These are phyloP conservation scores for Salix purpurea DNA, from an alignment of 345 rosid genomes.

Conservation along the genomic window DNA sequence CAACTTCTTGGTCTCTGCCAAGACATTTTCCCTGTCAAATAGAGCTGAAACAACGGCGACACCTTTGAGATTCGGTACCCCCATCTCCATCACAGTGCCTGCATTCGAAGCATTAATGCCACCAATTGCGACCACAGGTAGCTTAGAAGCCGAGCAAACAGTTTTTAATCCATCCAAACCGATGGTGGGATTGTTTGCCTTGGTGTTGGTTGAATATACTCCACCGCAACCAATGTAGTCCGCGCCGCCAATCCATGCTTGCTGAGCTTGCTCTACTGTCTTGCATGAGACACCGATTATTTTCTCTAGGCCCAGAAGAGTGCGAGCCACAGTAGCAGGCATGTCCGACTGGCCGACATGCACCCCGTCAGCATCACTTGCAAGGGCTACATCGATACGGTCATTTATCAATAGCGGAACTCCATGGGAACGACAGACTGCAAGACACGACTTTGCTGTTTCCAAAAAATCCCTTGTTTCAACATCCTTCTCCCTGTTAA, in stretches of 20 bases:
- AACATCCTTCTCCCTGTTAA: conserved; percentile 54
- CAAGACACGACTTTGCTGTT: conserved; percentile 66
- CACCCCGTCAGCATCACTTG: conserved; percentile 85
- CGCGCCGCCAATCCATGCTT: conserved; percentile 86
- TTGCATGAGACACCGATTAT: conserved; percentile 87
- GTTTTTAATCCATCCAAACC: conserved; percentile 77
- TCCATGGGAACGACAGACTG: conserved; percentile 49
- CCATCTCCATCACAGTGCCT: conserved; percentile 43
- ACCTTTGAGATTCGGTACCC: conserved; percentile 61
- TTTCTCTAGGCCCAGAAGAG: conserved; percentile 87
- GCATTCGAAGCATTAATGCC: conserved; percentile 72
- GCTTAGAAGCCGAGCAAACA: conserved; percentile 67
- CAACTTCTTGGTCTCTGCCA: conserved; percentile 49
- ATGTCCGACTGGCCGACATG: conserved; percentile 90
- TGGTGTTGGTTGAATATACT: conserved; percentile 71
- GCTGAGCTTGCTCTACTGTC: conserved; percentile 70
- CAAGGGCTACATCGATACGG: conserved; percentile 77
- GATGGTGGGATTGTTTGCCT: conserved; percentile 63
- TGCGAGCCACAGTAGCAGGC: conserved; percentile 52
- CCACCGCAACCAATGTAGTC: conserved; percentile 95
- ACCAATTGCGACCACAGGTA: conserved; percentile 89
- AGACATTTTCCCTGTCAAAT: conserved; percentile 61
- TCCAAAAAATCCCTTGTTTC: conserved; percentile 61
- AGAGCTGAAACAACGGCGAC: conserved; percentile 79
- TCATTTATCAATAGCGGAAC: conserved; percentile 78